Base-by-base conservation (phyloP, 129 eudicot genomes). In the Tanacetum coccineum region DNA sequence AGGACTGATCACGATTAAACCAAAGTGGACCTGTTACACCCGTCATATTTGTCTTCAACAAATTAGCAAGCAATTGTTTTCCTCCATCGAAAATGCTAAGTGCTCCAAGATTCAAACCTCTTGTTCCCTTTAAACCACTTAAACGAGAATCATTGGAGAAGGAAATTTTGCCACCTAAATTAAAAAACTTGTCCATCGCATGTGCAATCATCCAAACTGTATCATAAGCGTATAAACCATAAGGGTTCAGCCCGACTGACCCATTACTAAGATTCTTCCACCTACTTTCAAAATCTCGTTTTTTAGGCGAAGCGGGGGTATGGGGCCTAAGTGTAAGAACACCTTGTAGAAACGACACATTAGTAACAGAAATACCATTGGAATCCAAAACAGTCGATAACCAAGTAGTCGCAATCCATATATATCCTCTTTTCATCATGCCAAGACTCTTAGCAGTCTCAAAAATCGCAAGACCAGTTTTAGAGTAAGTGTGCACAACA, bases 331-430 rank as follows among this genome's bases (percentile, higher is more conserved):
- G 81, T 2, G 98, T 74, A 52, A 92, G 62, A 57, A 81, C 91
- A 15, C 98, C 98, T 52, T 81, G 86, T 39, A 80, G 10, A 19
- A 72, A 71, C 12, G 71, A 62, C 26, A 67, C 59, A 14, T 45
- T 49, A 13, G 67, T 44, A 9, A 46, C 5, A 22, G 86, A 62
- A 62, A 71, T 61, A 2, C 76, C 59, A 3, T 22, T 21, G 13
- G 95, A 83, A 76, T 92, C 98, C 59, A 92, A 40, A 30, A 74
- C 76, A 13, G 85, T 62, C 3, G 98, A 82, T 28, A 92, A 80
- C 98, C 95, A 88, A 65, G 91, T 12, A 1, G 91, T 78, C 52
- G 96, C 87, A 32, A 92, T 85, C 98, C 98, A 92, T 25, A 86
- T 81, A 60, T 88, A 92, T 3, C 95, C 98, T 12, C 52, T 78